Base-by-base conservation (phyloP, 495 filamentous ascomycete genomes). In the Penicillium cosmopolitanum region DNA sequence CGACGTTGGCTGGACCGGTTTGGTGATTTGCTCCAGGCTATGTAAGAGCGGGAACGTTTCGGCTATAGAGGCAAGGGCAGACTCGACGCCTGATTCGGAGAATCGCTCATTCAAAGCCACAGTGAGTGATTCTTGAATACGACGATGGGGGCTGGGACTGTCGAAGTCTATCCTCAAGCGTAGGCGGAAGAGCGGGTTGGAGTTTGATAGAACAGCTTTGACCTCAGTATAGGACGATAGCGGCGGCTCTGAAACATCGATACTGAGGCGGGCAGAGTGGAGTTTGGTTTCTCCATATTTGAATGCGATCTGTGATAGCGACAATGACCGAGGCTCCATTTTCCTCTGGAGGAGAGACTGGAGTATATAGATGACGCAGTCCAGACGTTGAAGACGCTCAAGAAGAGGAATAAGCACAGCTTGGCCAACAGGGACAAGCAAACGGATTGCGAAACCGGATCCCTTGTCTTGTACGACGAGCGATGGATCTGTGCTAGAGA, bases 121-220 rank as follows among this genome's bases (percentile, higher is more conserved):
- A 7, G 81, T 82, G 12, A 97, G 77, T 31, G 83, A 74, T 53
- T 89, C 85, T 36, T 84, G 75, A 18, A 93, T 86, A 15, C 89
- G 84, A 46, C 88, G 78, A 68, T 96, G 93, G 0, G 93, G 93
- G 61, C 92, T 96, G 13, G 78, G 77, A 19, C 67, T 66, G 19
- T 87, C 82, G 21, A 98, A 76, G 7, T 57, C 66, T 40, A 84
- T 70, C 23, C 62, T 65, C 21, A 81, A 48, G 5, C 58, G 62
- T 28, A 74, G 48, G 19, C 57, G 61, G 60, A 73, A 78, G n/a
- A 76, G 55, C 0, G 69, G 57, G 53, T 70, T 62, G 10, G 58
- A 44, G 36, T 65, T 69, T 35, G 65, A 71, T 9, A 64, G 15
- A 23, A 69, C 54, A 44, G 58, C 59, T 8, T 53, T 16, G n/a